Evolutionary conservation across 805 yeast genomes (phyloP).

Genomic region (Kodamaea neixiangensis): DNA sequence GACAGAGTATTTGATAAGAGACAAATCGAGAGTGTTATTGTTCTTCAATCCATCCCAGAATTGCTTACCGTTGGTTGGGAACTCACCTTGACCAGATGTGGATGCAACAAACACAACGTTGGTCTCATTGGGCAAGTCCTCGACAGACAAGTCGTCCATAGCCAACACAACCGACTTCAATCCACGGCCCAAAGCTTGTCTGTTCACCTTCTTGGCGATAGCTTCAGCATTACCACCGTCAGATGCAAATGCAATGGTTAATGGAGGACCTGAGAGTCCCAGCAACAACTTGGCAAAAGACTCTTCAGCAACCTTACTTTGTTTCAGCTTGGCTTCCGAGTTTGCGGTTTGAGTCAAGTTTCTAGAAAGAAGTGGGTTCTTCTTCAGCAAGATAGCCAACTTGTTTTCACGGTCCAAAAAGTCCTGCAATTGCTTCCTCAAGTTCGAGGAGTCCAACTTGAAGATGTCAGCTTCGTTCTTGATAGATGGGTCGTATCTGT

Average conservation of each 20-base stretch:
- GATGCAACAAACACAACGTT: constrained; percentile 70
- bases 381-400: constrained; percentile 70
- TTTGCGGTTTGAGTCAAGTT: constrained; percentile 65
- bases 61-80: constrained; percentile 77
- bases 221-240: constrained; percentile 89
- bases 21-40: constrained; percentile 64
- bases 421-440: constrained; percentile 71
- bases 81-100: constrained; percentile 86
- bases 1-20: constrained; percentile 56
- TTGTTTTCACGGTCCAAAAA: constrained; percentile 91
- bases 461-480: constrained; percentile 58
- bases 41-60: constrained; percentile 73
- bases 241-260: constrained; percentile 83
- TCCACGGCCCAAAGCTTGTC: constrained; percentile 80
- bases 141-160: constrained; percentile 72
- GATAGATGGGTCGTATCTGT: constrained; percentile 73
- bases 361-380: constrained; percentile 75
- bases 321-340: constrained; percentile 56
- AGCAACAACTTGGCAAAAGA: constrained; percentile 78
- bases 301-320: constrained; percentile 66
- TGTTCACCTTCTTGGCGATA: constrained; percentile 74
- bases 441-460: constrained; percentile 80
- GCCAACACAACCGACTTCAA: constrained; percentile 64
- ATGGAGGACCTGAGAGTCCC: constrained; percentile 90
- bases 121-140: constrained; percentile 70